Base-by-base conservation (phyloP, 1,139 yeast genomes). In the Protomyces inouyei region DNA sequence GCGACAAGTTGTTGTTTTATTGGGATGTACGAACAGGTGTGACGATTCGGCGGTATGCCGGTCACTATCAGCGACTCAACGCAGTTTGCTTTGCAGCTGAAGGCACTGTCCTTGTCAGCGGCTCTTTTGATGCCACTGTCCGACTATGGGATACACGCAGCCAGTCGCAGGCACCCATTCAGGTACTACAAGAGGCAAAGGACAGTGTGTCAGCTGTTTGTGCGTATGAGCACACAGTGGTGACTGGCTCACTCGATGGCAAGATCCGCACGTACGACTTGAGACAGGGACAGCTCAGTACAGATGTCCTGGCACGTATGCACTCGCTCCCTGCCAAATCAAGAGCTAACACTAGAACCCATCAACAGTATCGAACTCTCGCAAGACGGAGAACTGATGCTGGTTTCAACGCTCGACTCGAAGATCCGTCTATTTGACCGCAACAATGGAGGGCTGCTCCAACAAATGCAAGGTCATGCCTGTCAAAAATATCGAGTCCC, bases 211-310 rank as follows among this genome's bases (percentile, higher is more conserved):
- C 76, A 1, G 65, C 71, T 3, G 73, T 76, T 2, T 67, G 57
- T 2, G 68, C 75, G 1, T 64, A 66, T 9, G 71, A 65, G 5
- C 56, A 67, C n/a, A 67, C 67, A 43, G 69, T 76, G 32, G 60
- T 72, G n/a, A 68, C 78, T n/a, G 78, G 76, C 37, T 74, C 77
- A 3, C 73, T 74, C 1, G 79, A 76, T 57, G 78, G 78, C 5
- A 60, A 57, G 12, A 61, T 75, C 16, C 68, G 79, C 23, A 65
- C 69, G 2, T 76, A 76, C 65, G 79, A 76, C 64, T 45, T 76
- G 16, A 70, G 79, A 2, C 68, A 64, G 35, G 76, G 76, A 3
- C 68, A 67, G 61, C 65, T 76, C n/a, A 65, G 65, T 6, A 70
- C 74, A 6, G 74, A 73, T 57, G 65, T 67, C 6, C 65, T 76